Conservation (phyloP, 805 yeast genomes). For the Komagataella ulmi region DNA sequence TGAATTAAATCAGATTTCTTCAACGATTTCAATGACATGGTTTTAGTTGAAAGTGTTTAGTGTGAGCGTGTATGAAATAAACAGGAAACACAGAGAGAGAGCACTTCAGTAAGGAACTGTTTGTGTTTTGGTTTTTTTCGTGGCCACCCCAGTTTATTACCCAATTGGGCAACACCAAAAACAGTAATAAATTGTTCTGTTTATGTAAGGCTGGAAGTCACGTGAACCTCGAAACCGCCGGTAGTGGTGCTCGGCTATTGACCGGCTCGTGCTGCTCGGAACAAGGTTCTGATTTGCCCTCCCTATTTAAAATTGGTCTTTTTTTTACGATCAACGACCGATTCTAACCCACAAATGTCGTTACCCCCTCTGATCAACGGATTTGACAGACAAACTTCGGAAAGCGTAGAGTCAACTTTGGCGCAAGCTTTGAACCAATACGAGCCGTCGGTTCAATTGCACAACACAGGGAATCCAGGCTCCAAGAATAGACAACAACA, state of each 20-base stretch:
- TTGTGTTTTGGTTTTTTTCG: neutral
- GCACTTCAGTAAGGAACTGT: neutral
- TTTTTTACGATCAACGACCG: neutral
- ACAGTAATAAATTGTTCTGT: neutral
- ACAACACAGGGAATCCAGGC: neutral
- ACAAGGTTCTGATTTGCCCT: neutral
- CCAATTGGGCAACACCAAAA: neutral
- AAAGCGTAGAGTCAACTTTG: slow-evolving; percentile 1
- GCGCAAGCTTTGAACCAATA: neutral
- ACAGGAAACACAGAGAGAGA: neutral
- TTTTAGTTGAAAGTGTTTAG: neutral
- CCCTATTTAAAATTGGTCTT: neutral
- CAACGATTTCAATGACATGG: neutral
- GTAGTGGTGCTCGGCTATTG: neutral
- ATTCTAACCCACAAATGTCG: neutral
- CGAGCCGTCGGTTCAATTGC: neutral
- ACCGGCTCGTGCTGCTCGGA: neutral
- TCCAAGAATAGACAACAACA: neutral
- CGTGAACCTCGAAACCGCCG: neutral
- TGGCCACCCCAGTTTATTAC: neutral
- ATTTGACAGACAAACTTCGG: neutral
- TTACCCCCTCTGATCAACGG: neutral
- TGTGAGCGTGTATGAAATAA: neutral
- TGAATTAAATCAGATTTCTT: neutral
- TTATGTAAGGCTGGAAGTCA: neutral